Percentiles rank a stretch among this genome's conserved stretches.
These are phyloP conservation scores for Candida gigantensis DNA, from an alignment of 1,139 yeast species.

Conservation along the genomic window DNA sequence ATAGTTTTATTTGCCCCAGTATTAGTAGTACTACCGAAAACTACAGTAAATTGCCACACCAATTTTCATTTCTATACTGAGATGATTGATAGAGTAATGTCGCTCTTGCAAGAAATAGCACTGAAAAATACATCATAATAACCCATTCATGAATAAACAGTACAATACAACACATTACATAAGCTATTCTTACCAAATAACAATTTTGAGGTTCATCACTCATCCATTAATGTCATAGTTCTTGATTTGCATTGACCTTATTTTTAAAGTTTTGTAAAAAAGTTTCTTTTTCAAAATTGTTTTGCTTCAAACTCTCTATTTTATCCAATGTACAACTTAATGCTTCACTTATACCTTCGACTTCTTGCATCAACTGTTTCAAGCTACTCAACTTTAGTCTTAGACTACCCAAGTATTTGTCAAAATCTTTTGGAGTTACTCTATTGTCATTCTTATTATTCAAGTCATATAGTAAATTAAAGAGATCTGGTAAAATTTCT, in stretches of 20 bases:
- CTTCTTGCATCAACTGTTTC: conserved; percentile 32
- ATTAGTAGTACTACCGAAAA: too few relatives aligned
- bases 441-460: conserved; percentile 26
- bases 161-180: too few relatives aligned
- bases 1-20: too few relatives aligned
- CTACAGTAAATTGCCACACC: too few relatives aligned
- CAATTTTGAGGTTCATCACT: too few relatives aligned
- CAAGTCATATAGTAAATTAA: conserved; percentile 36
- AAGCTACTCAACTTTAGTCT: conserved; percentile 38
- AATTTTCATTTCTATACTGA: too few relatives aligned
- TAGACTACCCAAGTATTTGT: conserved; percentile 44
- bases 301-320: conserved; percentile 27
- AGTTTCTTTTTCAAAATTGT: conserved; percentile 28
- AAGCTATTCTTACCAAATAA: too few relatives aligned
- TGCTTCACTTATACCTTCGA: conserved; percentile 43
- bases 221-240: neutral
- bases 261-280: conserved; percentile 25
- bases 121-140: too few relatives aligned
- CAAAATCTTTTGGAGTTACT: conserved; percentile 46
- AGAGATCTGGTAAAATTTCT: conserved; percentile 44
- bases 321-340: conserved; percentile 28
- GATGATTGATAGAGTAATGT: too few relatives aligned
- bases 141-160: too few relatives aligned
- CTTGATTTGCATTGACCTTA: conserved; percentile 12
- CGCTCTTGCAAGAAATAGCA: too few relatives aligned